Conservation (phyloP, 1,139 yeast genomes). For the Suhomyces chickasaworum region DNA sequence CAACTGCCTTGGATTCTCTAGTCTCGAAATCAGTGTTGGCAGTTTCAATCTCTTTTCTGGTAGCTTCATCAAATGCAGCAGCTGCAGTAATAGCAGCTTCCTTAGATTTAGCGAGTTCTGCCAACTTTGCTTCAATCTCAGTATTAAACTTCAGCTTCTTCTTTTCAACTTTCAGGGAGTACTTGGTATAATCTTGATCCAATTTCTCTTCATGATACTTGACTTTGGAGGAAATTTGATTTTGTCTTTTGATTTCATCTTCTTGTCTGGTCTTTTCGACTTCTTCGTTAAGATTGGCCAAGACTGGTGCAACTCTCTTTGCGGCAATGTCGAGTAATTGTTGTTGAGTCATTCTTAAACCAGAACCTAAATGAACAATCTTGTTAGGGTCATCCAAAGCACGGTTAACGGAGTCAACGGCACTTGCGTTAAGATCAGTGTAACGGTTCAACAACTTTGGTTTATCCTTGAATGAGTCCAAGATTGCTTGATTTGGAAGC, state of each 20-base stretch:
- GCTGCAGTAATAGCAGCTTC: conserved; percentile 37
- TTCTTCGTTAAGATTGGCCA: conserved; percentile 52
- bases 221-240: conserved; percentile 40
- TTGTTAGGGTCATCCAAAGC: conserved; percentile 53
- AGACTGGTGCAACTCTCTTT: conserved; percentile 56
- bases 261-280: conserved; percentile 51
- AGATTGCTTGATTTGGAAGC: conserved; percentile 39
- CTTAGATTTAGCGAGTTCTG: conserved; percentile 33
- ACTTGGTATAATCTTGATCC: conserved; percentile 44
- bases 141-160: conserved; percentile 42
- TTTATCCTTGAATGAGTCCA: conserved; percentile 48
- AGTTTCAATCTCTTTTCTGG: conserved; percentile 46
- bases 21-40: conserved; percentile 48
- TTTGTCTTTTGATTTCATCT: conserved; percentile 48
- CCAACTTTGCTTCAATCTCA: conserved; percentile 42
- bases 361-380: conserved; percentile 55
- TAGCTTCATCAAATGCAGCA: conserved; percentile 39
- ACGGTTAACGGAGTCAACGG: conserved; percentile 48
- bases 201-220: conserved; percentile 48
- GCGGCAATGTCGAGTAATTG: conserved; percentile 60
- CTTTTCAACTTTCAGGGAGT: conserved; percentile 41
- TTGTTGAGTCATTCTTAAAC: conserved; percentile 55
- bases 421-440: conserved; percentile 51
- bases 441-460: conserved; percentile 53
- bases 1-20: conserved; percentile 51